Percentiles rank a stretch among this genome's conserved stretches.
Conservation (phyloP, 140 eudicot genomes). For the Cichorium intybus region DNA sequence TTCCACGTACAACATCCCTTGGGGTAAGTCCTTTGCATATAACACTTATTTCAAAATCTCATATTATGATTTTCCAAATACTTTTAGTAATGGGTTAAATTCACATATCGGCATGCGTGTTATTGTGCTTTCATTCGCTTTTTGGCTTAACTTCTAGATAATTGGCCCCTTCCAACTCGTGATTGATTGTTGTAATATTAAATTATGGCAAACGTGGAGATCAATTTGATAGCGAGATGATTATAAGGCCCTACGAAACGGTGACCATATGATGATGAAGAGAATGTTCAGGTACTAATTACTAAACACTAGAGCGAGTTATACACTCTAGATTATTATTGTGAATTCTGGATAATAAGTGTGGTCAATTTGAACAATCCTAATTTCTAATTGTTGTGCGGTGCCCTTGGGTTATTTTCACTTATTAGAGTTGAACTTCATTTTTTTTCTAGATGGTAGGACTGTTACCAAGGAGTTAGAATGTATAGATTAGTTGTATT, state of each 20-base stretch:
- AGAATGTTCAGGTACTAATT: neutral
- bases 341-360: neutral
- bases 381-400: no score
- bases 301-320: neutral
- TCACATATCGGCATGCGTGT: neutral
- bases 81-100: neutral
- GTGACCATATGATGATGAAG: neutral
- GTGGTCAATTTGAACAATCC: neutral
- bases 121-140: neutral
- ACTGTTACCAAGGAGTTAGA: no score
- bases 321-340: neutral
- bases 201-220: slow-evolving; percentile 5
- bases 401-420: no score
- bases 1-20: slow-evolving; percentile 62
- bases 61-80: neutral
- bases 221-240: neutral
- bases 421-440: no score
- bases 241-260: slow-evolving; percentile 14
- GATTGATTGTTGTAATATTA: slow-evolving; percentile 12
- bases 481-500: no score
- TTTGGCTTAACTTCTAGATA: neutral
- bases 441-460: no score
- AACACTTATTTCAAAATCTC: neutral
- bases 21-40: slow-evolving; percentile 63
- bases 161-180: neutral